These are phyloP conservation scores for Scortechinia acanthostroma DNA, from an alignment of 2,329 filamentous ascomycete species.

Conservation along the genomic window DNA sequence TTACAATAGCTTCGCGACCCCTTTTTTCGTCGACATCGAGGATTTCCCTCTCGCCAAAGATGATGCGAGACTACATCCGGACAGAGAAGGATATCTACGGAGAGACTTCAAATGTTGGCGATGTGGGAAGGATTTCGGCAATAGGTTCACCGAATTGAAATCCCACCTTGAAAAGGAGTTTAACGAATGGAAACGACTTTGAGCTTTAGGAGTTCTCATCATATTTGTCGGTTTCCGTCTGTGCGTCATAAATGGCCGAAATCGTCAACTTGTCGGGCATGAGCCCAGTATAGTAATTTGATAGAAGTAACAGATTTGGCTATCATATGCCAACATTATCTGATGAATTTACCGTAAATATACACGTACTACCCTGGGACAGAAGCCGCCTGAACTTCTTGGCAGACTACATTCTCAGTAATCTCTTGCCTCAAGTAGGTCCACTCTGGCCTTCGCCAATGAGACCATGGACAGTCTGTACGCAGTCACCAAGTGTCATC, in stretches of 20 bases:
- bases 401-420: not conserved
- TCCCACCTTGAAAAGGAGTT: constrained; percentile 49
- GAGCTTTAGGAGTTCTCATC: too few species aligned
- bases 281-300: too few species aligned
- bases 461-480: not conserved
- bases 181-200: constrained; percentile 43
- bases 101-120: constrained; percentile 52
- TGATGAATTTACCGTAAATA: not conserved
- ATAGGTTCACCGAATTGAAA: constrained; percentile 45
- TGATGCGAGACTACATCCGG: constrained; percentile 36
- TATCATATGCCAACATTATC: not conserved
- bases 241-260: too few species aligned
- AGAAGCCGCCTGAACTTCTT: not conserved
- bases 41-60: constrained; percentile 46
- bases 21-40: constrained; percentile 48
- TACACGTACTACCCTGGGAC: not conserved
- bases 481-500: too few species aligned
- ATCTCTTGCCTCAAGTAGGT: not conserved
- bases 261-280: too few species aligned
- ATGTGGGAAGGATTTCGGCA: constrained; percentile 46
- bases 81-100: constrained; percentile 35
- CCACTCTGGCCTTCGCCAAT: not conserved
- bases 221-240: too few species aligned
- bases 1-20: constrained; percentile 56
- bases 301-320: too few species aligned